Base-by-base conservation (phyloP, 2,329 filamentous ascomycete species). In the Cyphellophora attinorum region DNA sequence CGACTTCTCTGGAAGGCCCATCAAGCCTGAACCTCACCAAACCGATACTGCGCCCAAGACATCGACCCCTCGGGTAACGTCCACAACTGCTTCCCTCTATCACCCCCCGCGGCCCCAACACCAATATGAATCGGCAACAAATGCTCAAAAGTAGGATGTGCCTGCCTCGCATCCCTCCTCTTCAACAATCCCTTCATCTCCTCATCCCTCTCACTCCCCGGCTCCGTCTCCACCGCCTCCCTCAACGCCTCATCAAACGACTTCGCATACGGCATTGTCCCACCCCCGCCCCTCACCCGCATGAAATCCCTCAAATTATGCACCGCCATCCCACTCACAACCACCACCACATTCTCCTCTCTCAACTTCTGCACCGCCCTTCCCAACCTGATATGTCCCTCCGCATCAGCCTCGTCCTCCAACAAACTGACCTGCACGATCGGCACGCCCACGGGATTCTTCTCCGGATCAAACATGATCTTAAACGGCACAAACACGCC, bases 291-390 rank as follows among this genome's bases (percentile, higher is more conserved):
- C 47, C 63, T 61, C 12, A 58, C 59, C 6, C 16, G 17, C 16
- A 16, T 17, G 46, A 74, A 33, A 43, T 81, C 73, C 1, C 72
- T 64, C 21, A 82, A 60, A 46, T 83, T 83, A 48, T 83, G 79
- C 14, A 82, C 81, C 1, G 79, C 78, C 79, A 85, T 85, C 8
- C 81, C 81, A 1, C 79, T 79, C 15, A 72, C 73, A 29, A 86
- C 72, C 39, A 86, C 76, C 31, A 80, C 64, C 33, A 85, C 67
- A 12, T 73, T 73, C 35, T 82, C 70, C 11, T 81, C 74, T 11
- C 82, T 71, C 2, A 86, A 66, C n/a, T 66, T 57, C 6, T 73
- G 60, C 2, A 86, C 63, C 2, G 81, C 80, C 38, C 72, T 65
- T 2, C 82, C 82, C 2, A 86, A 69, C 3, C 63, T 64, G 55